Evolutionary conservation across 768 basidiomycete species (phyloP).

Genomic region (Pleurotus eryngii): DNA sequence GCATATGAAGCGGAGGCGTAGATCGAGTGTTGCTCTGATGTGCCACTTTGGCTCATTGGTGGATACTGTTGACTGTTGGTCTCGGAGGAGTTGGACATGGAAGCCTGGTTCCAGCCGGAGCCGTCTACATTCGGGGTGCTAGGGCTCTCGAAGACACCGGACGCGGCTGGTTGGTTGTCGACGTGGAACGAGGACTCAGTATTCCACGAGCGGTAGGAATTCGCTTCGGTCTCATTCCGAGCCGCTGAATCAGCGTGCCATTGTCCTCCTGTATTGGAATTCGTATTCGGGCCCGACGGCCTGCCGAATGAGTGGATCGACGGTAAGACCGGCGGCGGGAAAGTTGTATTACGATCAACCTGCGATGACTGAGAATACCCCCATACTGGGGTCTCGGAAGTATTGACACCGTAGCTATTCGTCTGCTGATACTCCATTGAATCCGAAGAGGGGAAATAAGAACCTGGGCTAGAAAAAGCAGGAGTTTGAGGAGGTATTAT

Average conservation of each 20-base stretch:
- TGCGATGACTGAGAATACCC: slow-evolving; percentile 42
- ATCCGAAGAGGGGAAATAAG: slow-evolving; percentile 23
- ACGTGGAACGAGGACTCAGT: slow-evolving; percentile 35
- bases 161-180: slow-evolving; percentile 19
- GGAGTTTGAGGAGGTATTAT: slow-evolving; percentile 10
- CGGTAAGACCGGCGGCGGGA: slow-evolving; percentile 48
- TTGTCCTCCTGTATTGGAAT: not conserved
- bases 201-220: slow-evolving; percentile 52
- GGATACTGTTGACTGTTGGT: slow-evolving; percentile 16
- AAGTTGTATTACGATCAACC: slow-evolving; percentile 44
- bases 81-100: not conserved
- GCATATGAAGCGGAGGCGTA: slow-evolving; percentile 23
- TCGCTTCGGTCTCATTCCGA: slow-evolving; percentile 26
- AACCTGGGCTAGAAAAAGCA: slow-evolving; percentile 10
- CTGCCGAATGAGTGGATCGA: slow-evolving; percentile 53
- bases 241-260: slow-evolving; percentile 20
- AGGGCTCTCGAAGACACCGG: slow-evolving; percentile 25
- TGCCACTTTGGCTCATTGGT: slow-evolving; percentile 22
- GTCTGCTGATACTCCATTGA: slow-evolving; percentile 37
- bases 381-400: slow-evolving; percentile 53
- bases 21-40: slow-evolving; percentile 21
- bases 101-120: slow-evolving; percentile 26
- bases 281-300: slow-evolving; percentile 18
- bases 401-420: slow-evolving; percentile 36
- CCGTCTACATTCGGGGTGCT: slow-evolving; percentile 33